A percentile compares a stretch with the other conserved stretches of the same genome.
Conservation (phyloP, 345 rosid genomes). For the Heritiera littoralis region DNA sequence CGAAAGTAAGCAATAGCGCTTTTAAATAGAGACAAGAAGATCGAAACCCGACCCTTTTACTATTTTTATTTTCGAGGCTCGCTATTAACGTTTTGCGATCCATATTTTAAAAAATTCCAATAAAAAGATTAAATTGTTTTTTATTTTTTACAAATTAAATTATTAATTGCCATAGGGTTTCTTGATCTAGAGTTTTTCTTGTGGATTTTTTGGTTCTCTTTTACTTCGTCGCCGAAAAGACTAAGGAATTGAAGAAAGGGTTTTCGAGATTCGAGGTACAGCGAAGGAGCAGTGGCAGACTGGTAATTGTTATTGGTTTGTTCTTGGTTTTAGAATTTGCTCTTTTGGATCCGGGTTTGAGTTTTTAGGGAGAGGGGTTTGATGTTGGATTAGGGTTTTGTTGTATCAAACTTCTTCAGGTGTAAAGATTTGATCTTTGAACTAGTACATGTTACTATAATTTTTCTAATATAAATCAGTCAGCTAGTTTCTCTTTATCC, state of each 20-base stretch:
- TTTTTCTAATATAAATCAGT: background rate
- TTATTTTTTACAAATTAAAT: background rate
- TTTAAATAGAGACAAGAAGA: too few relatives aligned
- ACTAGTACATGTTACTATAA: conserved; percentile 1
- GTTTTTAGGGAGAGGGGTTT: background rate
- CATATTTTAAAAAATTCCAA: background rate
- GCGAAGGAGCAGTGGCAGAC: background rate
- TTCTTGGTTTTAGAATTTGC: background rate
- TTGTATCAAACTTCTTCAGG: background rate
- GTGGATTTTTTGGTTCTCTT: background rate
- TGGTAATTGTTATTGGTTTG: background rate
- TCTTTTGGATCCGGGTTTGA: background rate
- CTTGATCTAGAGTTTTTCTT: background rate
- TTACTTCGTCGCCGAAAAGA: background rate
- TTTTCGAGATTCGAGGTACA: background rate
- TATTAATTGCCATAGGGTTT: background rate
- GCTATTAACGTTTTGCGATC: background rate
- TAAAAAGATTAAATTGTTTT: too few relatives aligned
- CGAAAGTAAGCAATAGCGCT: background rate
- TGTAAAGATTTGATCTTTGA: conserved; percentile 16
- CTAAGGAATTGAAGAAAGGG: conserved; percentile 1
- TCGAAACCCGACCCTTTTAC: background rate
- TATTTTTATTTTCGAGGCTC: background rate
- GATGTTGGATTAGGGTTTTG: conserved; percentile 16
- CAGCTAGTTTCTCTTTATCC: background rate